Evolutionary conservation across 441 rosid species (phyloP).

Genomic region (Syzygium syzygioides): DNA sequence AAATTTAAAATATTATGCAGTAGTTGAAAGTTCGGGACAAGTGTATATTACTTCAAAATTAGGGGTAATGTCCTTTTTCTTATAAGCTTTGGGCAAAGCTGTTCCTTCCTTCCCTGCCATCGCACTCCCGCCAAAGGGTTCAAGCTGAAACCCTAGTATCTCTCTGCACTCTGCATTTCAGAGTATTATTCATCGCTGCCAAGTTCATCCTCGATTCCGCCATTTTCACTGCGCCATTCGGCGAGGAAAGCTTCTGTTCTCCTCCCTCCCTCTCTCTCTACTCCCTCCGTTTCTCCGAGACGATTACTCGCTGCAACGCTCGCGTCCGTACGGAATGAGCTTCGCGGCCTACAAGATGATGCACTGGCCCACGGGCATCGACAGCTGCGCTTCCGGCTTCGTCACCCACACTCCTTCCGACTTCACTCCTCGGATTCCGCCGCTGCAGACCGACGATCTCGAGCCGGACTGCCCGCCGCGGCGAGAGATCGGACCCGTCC

Average conservation of each 20-base stretch:
- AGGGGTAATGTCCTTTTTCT: neutral
- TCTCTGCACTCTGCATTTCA: neutral
- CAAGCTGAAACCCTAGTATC: neutral
- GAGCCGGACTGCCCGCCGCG: constrained; percentile 61
- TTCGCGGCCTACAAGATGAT: constrained; percentile 93
- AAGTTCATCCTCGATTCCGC: neutral
- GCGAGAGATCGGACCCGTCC: constrained; percentile 63
- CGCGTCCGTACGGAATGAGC: constrained; percentile 43
- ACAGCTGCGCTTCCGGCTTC: constrained; percentile 83
- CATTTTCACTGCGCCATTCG: neutral
- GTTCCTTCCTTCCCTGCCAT: neutral
- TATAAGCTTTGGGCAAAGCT: neutral
- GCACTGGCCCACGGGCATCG: constrained; percentile 96
- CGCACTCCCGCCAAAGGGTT: neutral
- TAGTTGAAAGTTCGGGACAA: neutral
- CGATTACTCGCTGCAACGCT: neutral
- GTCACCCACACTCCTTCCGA: constrained; percentile 73
- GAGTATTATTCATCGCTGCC: neutral
- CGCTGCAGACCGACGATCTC: constrained; percentile 50
- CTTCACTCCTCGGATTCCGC: constrained; percentile 46
- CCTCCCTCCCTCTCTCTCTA: neutral
- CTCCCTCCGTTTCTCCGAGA: neutral
- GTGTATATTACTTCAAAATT: neutral
- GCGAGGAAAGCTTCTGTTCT: neutral
- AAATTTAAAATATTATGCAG: neutral